Evolutionary conservation across 768 basidiomycete genomes (phyloP).

Genomic region (Leccinum olivaceopallidum): DNA sequence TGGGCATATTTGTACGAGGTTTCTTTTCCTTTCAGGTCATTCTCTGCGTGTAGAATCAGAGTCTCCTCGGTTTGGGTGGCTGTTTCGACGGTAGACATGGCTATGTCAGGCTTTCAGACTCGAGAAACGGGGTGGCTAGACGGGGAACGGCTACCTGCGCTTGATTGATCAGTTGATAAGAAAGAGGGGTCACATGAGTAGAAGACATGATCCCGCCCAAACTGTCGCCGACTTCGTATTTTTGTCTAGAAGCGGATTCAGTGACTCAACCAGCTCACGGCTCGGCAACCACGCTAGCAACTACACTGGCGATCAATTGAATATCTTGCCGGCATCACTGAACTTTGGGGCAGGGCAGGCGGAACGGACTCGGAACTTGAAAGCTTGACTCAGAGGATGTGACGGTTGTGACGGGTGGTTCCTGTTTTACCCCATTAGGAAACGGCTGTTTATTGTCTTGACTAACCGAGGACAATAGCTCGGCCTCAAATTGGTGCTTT

Average conservation of each 20-base stretch:
- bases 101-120: not conserved
- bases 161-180: not conserved
- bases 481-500: not conserved
- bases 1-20: slow-evolving; percentile 60
- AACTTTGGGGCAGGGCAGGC: not conserved
- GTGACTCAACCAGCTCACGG: not conserved
- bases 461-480: slow-evolving; percentile 22
- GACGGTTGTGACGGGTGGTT: not conserved
- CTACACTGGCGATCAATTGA: not conserved
- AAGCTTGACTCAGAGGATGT: not conserved
- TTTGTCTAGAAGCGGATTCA: not conserved
- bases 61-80: slow-evolving; percentile 5
- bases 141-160: not conserved
- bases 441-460: slow-evolving; percentile 17
- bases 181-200: slow-evolving; percentile 11
- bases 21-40: slow-evolving; percentile 8
- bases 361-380: not conserved
- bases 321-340: not conserved
- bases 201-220: not conserved
- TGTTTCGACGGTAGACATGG: slow-evolving; percentile 21
- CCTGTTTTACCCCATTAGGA: slow-evolving; percentile 9
- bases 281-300: not conserved
- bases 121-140: not conserved
- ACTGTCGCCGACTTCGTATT: slow-evolving; percentile 17
- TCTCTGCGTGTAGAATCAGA: slow-evolving; percentile 9